Base-by-base conservation (phyloP, 2,329 filamentous ascomycete species). In the Monosporascus sp. region DNA sequence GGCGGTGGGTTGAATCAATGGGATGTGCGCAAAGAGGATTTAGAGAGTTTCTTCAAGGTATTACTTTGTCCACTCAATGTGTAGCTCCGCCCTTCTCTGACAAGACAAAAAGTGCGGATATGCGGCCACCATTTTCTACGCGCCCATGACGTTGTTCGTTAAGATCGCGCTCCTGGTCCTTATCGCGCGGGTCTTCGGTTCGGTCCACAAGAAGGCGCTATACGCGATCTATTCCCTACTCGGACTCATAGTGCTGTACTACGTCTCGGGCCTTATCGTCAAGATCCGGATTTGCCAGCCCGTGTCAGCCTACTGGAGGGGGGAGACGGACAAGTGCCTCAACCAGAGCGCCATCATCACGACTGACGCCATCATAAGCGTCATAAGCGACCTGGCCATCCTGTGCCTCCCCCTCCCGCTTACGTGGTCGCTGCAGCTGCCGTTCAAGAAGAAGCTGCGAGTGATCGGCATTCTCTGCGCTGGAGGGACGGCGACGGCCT, bases 81-180 rank as follows among this genome's bases (percentile, higher is more conserved):
- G 18, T 4, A n/a, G 11, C 8, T 11, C 43, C 9, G 7, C 3
- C 24, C 5, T 17, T 17, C 6, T 24, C 43, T 46, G n/a, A 46
- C 43, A 18, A 7, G 20, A 6, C 11, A 17, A 24, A 17, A 35
- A 75, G 71, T 67, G 66, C 14, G 64, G 70, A 46, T 77, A 76
- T 51, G 71, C 71, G 9, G 72, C 71, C 5, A 74, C 73, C 20
- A 68, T 77, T 51, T 70, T 76, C 58, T 77, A 77, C 57, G 71
- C 72, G 0, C 74, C 74, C 17, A 75, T 73, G 60, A 71, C 74
- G 15, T 66, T 71, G 45, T 62, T 69, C 8, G 72, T 73, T n/a
- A 76, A 76, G 51, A 54, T 71, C 40, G 69, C 74, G n/a, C 68
- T 77, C 3, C 67, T 77, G 3, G 65, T 72, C 56, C 74, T 77